phyloP scores from a whole-genome alignment of 345 rosid genomes.

The Camelina sativa region DNA sequence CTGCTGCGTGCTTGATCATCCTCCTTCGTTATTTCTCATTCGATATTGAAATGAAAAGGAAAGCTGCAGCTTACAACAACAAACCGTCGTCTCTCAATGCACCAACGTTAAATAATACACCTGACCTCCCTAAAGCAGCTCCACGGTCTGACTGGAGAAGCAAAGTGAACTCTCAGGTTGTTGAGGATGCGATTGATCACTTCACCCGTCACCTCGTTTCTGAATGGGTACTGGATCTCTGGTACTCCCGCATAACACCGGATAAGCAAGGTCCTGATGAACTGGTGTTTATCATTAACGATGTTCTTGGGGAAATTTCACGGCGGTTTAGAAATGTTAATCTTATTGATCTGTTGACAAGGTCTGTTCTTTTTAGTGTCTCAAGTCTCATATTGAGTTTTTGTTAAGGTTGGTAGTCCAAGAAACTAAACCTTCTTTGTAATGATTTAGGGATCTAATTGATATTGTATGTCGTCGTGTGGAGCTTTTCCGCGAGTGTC shows the following conservation, averaged over 20 bases:
- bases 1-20: constrained; percentile 79
- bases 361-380: constrained; percentile 51
- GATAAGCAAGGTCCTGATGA: constrained; percentile 95
- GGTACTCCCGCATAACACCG: constrained; percentile 91
- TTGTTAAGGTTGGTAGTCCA: constrained; percentile 9
- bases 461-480: constrained; percentile 71
- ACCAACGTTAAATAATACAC: constrained; percentile 50
- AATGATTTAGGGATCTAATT: constrained; percentile 81
- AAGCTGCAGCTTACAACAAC: constrained; percentile 67
- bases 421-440: constrained; percentile 44
- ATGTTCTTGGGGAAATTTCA: constrained; percentile 83
- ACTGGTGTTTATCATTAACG: constrained; percentile 69
- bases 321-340: constrained; percentile 80
- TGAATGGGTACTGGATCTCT: constrained; percentile 92
- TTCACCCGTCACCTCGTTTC: constrained; percentile 82
- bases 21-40: constrained; percentile 82
- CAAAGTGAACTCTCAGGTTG: constrained; percentile 88
- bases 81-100: constrained; percentile 51
- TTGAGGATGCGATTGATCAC: constrained; percentile 88
- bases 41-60: constrained; percentile 80
- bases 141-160: constrained; percentile 74
- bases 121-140: constrained; percentile 52
- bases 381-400: constrained; percentile 20
- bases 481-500: constrained; percentile 81
- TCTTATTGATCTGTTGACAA: constrained; percentile 84